Base-by-base conservation (phyloP, 345 rosid genomes). In the Brassica juncea region DNA sequence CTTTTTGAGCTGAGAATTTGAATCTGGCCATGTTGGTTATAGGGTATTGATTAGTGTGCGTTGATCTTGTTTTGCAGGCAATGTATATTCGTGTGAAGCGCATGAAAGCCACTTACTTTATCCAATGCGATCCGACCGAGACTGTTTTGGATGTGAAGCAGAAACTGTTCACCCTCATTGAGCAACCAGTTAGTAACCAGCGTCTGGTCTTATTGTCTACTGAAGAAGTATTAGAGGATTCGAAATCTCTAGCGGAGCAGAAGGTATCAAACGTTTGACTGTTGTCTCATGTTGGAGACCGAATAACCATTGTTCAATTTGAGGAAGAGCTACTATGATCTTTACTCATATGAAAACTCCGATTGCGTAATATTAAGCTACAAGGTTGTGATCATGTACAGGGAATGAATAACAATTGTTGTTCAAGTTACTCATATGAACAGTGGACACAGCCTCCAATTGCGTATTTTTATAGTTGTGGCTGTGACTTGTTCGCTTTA, bases 51-150 rank as follows among this genome's bases (percentile, higher is more conserved):
- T 30, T 57, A 8, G 35, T 57, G 3, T n/a, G 55, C 34, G 57
- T 76, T 49, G 47, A 71, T 66, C n/a, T 76, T 80, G 70, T 71
- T 30, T 66, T 49, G 57, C 84, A 92, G 97, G 97, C 92, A 58
- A 93, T 91, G 96, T 90, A 90, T 80, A 93, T 93, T n/a, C 89
- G 98, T 67, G 90, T 95, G 71, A 95, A 95, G 84, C 92, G 90
- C 52, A 80, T 77, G 83, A 95, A 91, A 87, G 86, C 90, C 8
- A 93, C 98, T 39, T 93, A 89, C 85, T 95, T 95, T 75, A 81
- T 95, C 84, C 91, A 86, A 31, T 95, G 97, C 71, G 98, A 90
- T 58, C 91, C 97, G 25, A 91, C 97, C 25, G 99, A 89, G 88
- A 89, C 92, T 58, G 81, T 82, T 71, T 71, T 86, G 78, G 90